phyloP scores from a whole-genome alignment of 2,329 filamentous ascomycete genomes.

The Colletotrichum sp. region DNA sequence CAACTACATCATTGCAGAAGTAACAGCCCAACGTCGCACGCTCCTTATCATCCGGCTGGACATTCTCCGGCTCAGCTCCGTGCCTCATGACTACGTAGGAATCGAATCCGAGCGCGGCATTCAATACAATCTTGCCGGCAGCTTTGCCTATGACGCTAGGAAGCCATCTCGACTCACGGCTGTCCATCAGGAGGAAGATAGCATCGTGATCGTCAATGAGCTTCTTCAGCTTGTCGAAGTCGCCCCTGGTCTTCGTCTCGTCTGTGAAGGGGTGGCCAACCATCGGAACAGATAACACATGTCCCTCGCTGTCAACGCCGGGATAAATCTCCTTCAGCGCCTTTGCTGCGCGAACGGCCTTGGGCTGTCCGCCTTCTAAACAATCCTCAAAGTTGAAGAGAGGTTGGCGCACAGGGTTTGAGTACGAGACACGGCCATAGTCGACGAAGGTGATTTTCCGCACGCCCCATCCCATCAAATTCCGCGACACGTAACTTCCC shows the following conservation, averaged over 20 bases:
- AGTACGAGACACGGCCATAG: slow-evolving; percentile 91
- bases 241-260: slow-evolving; percentile 68
- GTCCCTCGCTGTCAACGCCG: slow-evolving; percentile 80
- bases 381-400: slow-evolving; percentile 92
- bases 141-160: slow-evolving; percentile 97
- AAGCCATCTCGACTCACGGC: slow-evolving; percentile 91
- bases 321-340: slow-evolving; percentile 88
- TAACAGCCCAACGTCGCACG: slow-evolving; percentile 86
- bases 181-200: slow-evolving; percentile 97
- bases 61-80: slow-evolving; percentile 64
- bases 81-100: slow-evolving; percentile 98
- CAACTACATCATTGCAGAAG: slow-evolving; percentile 98
- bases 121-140: slow-evolving; percentile 92
- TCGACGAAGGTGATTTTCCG: slow-evolving; percentile 95
- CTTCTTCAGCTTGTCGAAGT: slow-evolving; percentile 76
- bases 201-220: slow-evolving; percentile 87
- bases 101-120: slow-evolving; percentile 94
- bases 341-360: slow-evolving; percentile 81
- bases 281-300: slow-evolving; percentile 91
- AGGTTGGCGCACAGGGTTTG: slow-evolving; percentile 94
- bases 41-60: slow-evolving; percentile 44
- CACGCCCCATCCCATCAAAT: slow-evolving; percentile 94
- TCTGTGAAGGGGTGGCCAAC: slow-evolving; percentile 87
- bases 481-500: slow-evolving; percentile 91
- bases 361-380: slow-evolving; percentile 80